These are phyloP conservation scores for Ustilago crameri DNA, from an alignment of 1,284 basidiomycete genomes.

Conservation along the genomic window DNA sequence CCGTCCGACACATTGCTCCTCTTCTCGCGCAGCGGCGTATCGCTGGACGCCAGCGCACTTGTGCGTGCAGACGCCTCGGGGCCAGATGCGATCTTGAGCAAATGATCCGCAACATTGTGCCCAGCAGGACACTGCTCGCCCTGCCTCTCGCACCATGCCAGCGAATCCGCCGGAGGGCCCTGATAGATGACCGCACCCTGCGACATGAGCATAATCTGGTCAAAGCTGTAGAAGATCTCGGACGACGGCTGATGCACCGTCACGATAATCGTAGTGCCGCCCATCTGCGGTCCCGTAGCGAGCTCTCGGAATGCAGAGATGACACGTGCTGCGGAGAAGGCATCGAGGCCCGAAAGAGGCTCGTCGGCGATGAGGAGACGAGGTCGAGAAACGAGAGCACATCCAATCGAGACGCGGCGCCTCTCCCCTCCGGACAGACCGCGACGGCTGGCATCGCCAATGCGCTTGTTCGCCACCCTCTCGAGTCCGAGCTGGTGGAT, in stretches of 20 bases:
- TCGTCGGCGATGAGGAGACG: conserved; percentile 56
- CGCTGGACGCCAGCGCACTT: conserved; percentile 4
- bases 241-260: conserved; percentile 61
- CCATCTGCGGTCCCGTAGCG: conserved; percentile 18
- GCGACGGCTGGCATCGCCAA: conserved; percentile 49
- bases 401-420: conserved; percentile 52
- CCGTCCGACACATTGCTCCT: conserved; percentile 24
- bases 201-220: conserved; percentile 52
- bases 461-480: conserved; percentile 44
- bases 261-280: conserved; percentile 53
- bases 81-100: conserved; percentile 47
- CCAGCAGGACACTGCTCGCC: conserved; percentile 49
- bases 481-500: conserved; percentile 49
- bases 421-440: conserved; percentile 59
- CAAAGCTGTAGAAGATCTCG: conserved; percentile 54
- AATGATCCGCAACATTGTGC: conserved; percentile 58
- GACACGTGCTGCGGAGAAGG: conserved; percentile 52
- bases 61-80: conserved; percentile 5
- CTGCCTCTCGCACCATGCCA: conserved; percentile 47
- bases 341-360: conserved; percentile 55
- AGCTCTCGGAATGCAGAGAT: conserved; percentile 48
- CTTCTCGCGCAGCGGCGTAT: conserved; percentile 1
- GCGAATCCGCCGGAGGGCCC: conserved; percentile 45
- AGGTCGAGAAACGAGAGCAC: conserved; percentile 53
- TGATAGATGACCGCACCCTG: conserved; percentile 48